Evolutionary conservation across 805 yeast species (phyloP), one percentile per base, ranked within the genome.

Genomic region (Hanseniaspora singularis): DNA sequence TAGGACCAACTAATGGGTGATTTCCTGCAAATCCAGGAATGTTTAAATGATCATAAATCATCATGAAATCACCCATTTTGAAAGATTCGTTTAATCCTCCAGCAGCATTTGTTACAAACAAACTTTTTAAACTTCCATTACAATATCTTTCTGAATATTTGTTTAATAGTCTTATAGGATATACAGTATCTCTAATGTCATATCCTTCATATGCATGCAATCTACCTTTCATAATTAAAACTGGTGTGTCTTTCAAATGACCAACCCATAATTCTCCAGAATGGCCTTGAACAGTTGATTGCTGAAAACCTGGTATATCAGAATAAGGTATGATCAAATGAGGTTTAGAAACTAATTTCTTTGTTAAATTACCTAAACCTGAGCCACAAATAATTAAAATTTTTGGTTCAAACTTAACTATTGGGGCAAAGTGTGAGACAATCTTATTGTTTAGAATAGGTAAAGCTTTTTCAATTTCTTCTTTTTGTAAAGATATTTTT

Each of bases 21-120:
- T 66, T 71, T 1, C 97, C 98, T 6, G 89, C 77, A 50, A 89
- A 68, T 1, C 98, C 97, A 0, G 96, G 95, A 46, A 89, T 58
- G 61, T 88, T 87, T 56, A 89, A 72, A 61, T 89, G 98, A 61
- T 88, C 98, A 53, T 72, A 72, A 52, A 89, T 74, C 40, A 92
- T 71, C 97, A 92, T 89, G 53, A 89, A 67, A 57, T 92, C 96
- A 27, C 96, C 96, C 2, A 89, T 83, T 45, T 70, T 70, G 62
- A 64, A 88, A 3, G 56, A 58, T 2, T 74, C 64, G 56, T 86
- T 81, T 38, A 82, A 62, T 1, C 96, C 96, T 38, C 97, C 98
- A 2, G 96, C 94, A 1, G 98, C 98, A 63, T 89, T 89, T n/a
- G 97, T 89, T 9, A 81, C 94, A 20, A 89, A 67, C 36, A 89